These are phyloP conservation scores for Fraxinus greggii DNA, from an alignment of 305 asterid genomes.

Conservation along the genomic window DNA sequence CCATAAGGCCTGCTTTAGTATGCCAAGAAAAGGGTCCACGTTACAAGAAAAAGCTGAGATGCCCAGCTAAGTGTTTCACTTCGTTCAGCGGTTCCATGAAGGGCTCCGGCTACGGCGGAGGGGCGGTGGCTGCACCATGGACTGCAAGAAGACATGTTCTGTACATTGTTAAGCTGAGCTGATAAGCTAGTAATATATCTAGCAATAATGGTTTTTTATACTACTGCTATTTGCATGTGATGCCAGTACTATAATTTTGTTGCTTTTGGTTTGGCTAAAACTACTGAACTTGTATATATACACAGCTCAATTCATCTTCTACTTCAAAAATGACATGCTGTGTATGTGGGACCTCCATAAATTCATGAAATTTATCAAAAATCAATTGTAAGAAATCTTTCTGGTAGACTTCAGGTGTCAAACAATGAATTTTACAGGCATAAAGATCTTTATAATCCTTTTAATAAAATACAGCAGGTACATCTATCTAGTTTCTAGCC, in stretches of 20 bases:
- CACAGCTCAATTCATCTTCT: slow-evolving; percentile 10
- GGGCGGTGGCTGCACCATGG: slow-evolving; percentile 87
- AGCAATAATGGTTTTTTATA: slow-evolving; percentile 6
- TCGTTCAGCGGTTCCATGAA: slow-evolving; percentile 65
- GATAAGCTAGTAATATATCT: neutral
- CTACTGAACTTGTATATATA: neutral
- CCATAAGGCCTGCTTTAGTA: slow-evolving; percentile 33
- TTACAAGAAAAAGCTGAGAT: slow-evolving; percentile 56
- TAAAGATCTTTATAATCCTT: neutral
- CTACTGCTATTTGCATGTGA: neutral
- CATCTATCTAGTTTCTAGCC: slow-evolving; percentile 6
- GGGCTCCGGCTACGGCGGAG: slow-evolving; percentile 73
- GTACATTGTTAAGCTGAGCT: slow-evolving; percentile 54
- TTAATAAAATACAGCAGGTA: neutral
- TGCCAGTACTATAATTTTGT: slow-evolving; percentile 26
- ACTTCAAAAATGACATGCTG: neutral
- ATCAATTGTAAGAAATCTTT: neutral
- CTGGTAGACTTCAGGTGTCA: neutral
- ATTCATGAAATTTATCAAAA: neutral
- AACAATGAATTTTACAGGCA: slow-evolving; percentile 22
- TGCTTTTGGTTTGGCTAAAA: slow-evolving; percentile 14
- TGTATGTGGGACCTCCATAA: neutral
- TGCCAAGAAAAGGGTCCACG: slow-evolving; percentile 73
- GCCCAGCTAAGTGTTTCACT: slow-evolving; percentile 81
- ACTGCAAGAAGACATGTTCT: slow-evolving; percentile 67